phyloP scores from a whole-genome alignment of 176 grass and related monocot genomes.

The Oryza punctata region DNA sequence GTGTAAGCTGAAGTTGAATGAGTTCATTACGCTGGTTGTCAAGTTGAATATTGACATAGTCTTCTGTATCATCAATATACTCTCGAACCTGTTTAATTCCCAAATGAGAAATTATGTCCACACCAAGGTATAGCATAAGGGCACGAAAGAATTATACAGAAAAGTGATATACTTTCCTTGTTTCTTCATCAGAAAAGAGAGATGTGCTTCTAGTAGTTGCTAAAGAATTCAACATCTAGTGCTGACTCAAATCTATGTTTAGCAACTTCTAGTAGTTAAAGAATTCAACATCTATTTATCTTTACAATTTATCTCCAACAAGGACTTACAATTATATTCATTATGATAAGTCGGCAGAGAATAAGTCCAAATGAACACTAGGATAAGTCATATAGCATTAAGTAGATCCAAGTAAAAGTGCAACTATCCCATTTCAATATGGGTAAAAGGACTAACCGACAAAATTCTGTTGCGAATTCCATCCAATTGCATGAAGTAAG shows the following conservation, averaged over 20 bases:
- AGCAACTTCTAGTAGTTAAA: constrained; percentile 5
- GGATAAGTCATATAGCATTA: background rate
- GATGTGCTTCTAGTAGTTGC: background rate
- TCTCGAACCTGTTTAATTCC: constrained; percentile 68
- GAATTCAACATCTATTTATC: background rate
- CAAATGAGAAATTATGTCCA: constrained; percentile 26
- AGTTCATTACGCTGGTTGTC: constrained; percentile 92
- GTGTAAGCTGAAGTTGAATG: constrained; percentile 89
- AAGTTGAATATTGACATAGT: constrained; percentile 97
- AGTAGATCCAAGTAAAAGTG: constrained; percentile 7
- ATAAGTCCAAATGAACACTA: constrained; percentile 8
- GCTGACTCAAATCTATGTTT: constrained; percentile 2
- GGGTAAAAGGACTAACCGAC: constrained; percentile 65
- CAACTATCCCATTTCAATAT: background rate
- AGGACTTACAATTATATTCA: background rate
- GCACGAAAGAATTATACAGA: background rate
- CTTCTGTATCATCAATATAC: constrained; percentile 95
- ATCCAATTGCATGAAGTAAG: constrained; percentile 99
- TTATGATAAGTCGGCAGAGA: background rate
- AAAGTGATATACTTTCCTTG: constrained; percentile 1
- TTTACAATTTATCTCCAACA: constrained; percentile 6
- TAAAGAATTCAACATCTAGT: constrained; percentile 9
- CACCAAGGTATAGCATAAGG: constrained; percentile 9
- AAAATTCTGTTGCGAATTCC: constrained; percentile 96
- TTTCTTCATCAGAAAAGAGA: constrained; percentile 28